Conservation (phyloP, 495 filamentous ascomycete genomes). For the Hypoxylon fragiforme region DNA sequence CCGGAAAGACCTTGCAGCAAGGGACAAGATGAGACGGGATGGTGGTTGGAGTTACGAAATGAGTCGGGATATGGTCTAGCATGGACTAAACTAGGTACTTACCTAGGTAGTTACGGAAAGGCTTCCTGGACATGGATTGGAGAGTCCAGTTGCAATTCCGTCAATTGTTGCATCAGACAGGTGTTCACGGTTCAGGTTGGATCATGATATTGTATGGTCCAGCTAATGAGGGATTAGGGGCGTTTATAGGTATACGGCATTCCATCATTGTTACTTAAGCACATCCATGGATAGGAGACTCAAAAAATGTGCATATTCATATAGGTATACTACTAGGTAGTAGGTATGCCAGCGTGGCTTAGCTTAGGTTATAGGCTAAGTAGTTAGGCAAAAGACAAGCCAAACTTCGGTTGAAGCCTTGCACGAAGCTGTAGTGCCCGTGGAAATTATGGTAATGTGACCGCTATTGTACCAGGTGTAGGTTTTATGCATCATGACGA, state of each 20-base stretch:
- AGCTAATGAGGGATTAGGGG: constrained; percentile 11
- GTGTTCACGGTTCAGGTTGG: constrained; percentile 23
- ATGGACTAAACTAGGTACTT: not conserved
- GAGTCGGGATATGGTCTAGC: constrained; percentile 46
- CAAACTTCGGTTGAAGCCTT: constrained; percentile 8
- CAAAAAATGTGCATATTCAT: constrained; percentile 6
- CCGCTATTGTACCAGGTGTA: not conserved
- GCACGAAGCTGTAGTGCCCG: not conserved
- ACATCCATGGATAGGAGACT: constrained; percentile 9
- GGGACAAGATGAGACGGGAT: constrained; percentile 77
- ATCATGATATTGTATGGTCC: constrained; percentile 17
- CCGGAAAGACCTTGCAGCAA: constrained; percentile 73
- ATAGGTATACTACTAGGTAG: no score
- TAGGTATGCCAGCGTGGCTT: no score
- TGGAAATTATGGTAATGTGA: not conserved
- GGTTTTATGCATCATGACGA: constrained; percentile 24
- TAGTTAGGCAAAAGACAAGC: constrained; percentile 17
- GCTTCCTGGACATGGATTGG: not conserved
- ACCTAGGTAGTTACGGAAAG: no score
- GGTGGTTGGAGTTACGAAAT: constrained; percentile 81
- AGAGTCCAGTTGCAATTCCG: not conserved
- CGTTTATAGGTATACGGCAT: constrained; percentile 15
- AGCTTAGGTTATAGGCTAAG: not conserved
- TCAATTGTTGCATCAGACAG: constrained; percentile 26
- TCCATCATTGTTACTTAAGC: constrained; percentile 11